Base-by-base conservation (phyloP, 1,139 yeast species). In the Diutina mesorugosa region DNA sequence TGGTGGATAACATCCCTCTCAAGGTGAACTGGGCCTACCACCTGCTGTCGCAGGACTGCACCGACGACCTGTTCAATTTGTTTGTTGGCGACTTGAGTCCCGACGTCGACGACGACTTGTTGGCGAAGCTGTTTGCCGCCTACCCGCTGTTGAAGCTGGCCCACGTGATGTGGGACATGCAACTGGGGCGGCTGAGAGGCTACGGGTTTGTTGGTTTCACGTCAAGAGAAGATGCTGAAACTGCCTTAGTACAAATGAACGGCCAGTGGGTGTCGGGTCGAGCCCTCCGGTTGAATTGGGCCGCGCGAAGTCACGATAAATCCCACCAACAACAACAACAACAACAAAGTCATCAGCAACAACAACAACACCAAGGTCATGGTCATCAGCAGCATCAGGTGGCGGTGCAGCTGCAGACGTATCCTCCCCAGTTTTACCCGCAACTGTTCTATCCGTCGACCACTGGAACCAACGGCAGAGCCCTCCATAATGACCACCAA, bases 131-230 rank as follows among this genome's bases (percentile, higher is more conserved):
- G 7, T 90, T 90, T 66, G 64, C 74, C n/a, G 73, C 73, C 57
- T 87, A 81, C 67, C 74, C 74, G 26, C 79, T 90, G 4, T 73
- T 87, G 64, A 74, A 83, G 56, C 95, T 89, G 67, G 97, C 96
- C 18, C 91, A 90, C 63, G 96, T 90, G 47, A 90, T 90, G 96
- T 90, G 97, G 97, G 97, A 90, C 69, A 89, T 89, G 95, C 91
- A 87, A 67, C 87, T 95, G 28, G 91, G 95, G 46, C 76, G 96
- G 67, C 87, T 95, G 5, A 78, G 97, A 70, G 96, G 97, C 26
- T 90, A 90, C 66, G 97, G 97, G 1, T 90, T 90, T 70, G 95
- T 88, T n/a, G 85, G 95, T 1, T 90, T 90, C 65, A 69, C 75
- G 28, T 78, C 77, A 41, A 81, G 78, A 58, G 69, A 72, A 12